Evolutionary conservation across 768 basidiomycete genomes (phyloP), one percentile per base, ranked within the genome.

Genomic region (Phanerochaete carnosa): DNA sequence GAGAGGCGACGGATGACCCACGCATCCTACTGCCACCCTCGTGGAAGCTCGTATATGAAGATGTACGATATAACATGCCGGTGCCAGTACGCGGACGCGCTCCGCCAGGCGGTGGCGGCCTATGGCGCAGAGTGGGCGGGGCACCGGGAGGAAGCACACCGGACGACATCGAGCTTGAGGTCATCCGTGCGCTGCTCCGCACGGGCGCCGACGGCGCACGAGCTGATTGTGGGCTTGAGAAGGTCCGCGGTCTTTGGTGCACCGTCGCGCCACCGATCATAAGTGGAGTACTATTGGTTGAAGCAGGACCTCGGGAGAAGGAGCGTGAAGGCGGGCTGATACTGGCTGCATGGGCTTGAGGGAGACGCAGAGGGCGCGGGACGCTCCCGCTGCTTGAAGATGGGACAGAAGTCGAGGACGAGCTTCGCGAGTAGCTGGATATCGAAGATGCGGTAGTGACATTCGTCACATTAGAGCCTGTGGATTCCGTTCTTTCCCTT

Each of bases 21-120:
- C 55, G 60, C 60, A 57, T 57, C 22, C 50, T 12, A 4, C 11
- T 28, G 11, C 39, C 55, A 29, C 60, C 50, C 32, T 61, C 60
- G 46, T 61, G 47, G 49, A 61, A 50, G 45, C 57, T 58, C n/a
- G 46, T n/a, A 30, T 43, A 43, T 43, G 39, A 43, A 7, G 61
- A 59, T 15, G 62, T 59, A 13, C 62, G 57, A 45, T 63, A 63
- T 15, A 45, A 53, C 58, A 63, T 63, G 13, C 58, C 62, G 8
- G 62, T 63, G 32, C 62, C 62, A 13, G 62, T 63, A 3, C 62
- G 58, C 2, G 62, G 62, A 3, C 61, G 56, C 2, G 61, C 61
- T 33, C 61, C 61, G 13, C 32, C 35, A n/a, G 55, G 55, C 23
- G 52, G 33, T 28, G 54, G 39, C 33, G 33, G 55, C 49, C 55